Conservation (phyloP, 2,329 filamentous ascomycete genomes). For the Ceratocystis alfenasii region DNA sequence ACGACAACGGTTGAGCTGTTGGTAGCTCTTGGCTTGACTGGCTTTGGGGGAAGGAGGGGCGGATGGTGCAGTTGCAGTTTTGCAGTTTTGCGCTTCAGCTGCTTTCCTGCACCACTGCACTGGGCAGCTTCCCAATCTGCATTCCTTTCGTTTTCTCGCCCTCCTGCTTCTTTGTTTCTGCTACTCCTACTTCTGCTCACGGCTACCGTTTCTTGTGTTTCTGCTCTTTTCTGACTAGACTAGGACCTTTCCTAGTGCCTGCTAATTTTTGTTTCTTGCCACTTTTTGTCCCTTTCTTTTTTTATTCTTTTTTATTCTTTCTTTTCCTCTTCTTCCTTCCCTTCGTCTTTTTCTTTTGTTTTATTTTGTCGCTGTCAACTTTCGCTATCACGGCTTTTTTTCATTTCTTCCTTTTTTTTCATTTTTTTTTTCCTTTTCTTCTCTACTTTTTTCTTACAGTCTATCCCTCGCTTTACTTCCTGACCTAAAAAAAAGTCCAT, state of each 20-base stretch:
- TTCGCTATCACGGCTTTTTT: conserved; percentile 15
- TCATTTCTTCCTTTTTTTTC: neutral
- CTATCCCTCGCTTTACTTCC: conserved; percentile 5
- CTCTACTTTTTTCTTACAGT: neutral
- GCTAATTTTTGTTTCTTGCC: conserved; percentile 11
- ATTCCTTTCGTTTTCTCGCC: neutral
- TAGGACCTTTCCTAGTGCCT: neutral
- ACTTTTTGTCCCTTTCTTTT: conserved; percentile 14
- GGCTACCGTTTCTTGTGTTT: neutral
- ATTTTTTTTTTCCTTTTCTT: conserved; percentile 5
- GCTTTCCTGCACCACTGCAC: too few relatives aligned
- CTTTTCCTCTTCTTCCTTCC: neutral
- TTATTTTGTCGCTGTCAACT: conserved; percentile 1
- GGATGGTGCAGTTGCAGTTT: neutral
- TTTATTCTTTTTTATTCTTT: conserved; percentile 3
- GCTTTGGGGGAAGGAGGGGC: too few relatives aligned
- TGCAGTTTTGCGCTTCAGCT: neutral
- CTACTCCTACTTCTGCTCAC: neutral
- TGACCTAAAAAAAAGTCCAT: neutral
- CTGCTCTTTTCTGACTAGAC: neutral
- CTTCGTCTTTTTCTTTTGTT: conserved; percentile 8
- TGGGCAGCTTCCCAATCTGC: neutral
- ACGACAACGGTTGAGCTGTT: neutral
- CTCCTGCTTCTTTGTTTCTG: neutral
- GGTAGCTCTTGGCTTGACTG: neutral